These are phyloP conservation scores for Fusarium tanahbumbuense DNA, from an alignment of 2,329 filamentous ascomycete species.

Conservation along the genomic window DNA sequence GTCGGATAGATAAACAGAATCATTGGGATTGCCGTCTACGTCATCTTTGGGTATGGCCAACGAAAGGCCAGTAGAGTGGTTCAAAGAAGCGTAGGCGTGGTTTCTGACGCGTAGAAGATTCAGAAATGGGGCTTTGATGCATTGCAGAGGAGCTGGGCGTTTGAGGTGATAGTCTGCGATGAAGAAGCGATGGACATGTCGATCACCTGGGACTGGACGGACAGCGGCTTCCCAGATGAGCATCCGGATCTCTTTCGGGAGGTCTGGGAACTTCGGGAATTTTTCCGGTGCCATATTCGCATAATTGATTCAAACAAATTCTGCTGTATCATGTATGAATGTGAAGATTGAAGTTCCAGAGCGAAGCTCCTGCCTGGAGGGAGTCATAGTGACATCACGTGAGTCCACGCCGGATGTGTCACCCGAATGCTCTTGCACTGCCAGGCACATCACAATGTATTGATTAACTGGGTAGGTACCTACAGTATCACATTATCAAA, in stretches of 20 bases:
- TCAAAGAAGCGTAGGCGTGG: no score
- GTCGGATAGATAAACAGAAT: constrained; percentile 25
- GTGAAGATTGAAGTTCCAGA: not conserved
- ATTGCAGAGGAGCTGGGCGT: not conserved
- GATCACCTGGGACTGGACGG: not conserved
- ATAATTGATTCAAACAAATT: not conserved
- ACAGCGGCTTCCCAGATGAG: constrained; percentile 27
- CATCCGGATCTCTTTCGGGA: constrained; percentile 24
- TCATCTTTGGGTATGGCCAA: constrained; percentile 18
- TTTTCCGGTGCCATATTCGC: not conserved
- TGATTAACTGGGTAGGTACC: not conserved
- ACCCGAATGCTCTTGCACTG: not conserved
- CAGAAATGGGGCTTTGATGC: not conserved
- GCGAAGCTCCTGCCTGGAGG: not conserved
- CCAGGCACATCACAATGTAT: not conserved
- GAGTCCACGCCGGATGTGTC: not conserved
- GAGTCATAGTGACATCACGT: not conserved
- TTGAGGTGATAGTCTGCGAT: constrained; percentile 4
- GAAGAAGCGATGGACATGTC: constrained; percentile 31
- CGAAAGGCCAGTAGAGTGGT: not conserved
- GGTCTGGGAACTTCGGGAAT: constrained; percentile 4
- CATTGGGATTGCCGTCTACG: constrained; percentile 4
- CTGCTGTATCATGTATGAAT: not conserved
- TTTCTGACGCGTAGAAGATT: not conserved
- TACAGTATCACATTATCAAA: not conserved